A percentile compares a stretch with the other conserved stretches of the same genome.
These are phyloP conservation scores for Candida montana DNA, from an alignment of 805 yeast genomes.

Conservation along the genomic window DNA sequence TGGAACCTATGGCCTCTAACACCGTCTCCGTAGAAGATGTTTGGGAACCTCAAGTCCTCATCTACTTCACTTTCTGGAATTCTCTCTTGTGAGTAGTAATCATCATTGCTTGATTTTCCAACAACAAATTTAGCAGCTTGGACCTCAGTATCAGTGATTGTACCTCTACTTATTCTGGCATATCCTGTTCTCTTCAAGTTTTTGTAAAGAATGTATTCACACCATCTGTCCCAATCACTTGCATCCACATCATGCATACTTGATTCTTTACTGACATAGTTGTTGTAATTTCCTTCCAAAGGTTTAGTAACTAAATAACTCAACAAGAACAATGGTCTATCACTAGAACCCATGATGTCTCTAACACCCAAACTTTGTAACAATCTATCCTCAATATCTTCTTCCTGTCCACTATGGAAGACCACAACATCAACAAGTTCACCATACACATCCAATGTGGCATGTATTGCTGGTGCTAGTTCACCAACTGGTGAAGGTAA, in stretches of 20 bases:
- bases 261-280: slow-evolving; percentile 75
- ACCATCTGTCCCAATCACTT: slow-evolving; percentile 96
- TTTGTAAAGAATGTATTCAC: slow-evolving; percentile 90
- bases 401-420: slow-evolving; percentile 98
- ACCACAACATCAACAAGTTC: slow-evolving; percentile 86
- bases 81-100: slow-evolving; percentile 49
- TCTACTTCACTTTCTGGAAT: slow-evolving; percentile 53
- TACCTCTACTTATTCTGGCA: slow-evolving; percentile 87
- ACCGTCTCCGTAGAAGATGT: slow-evolving; percentile 79
- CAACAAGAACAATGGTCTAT: slow-evolving; percentile 77
- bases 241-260: slow-evolving; percentile 94
- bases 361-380: slow-evolving; percentile 74
- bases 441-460: slow-evolving; percentile 89
- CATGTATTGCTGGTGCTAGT: slow-evolving; percentile 96
- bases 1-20: slow-evolving; percentile 91
- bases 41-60: slow-evolving; percentile 69
- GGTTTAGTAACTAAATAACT: slow-evolving; percentile 92
- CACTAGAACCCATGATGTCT: slow-evolving; percentile 74
- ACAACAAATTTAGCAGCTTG: slow-evolving; percentile 83
- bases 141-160: slow-evolving; percentile 94
- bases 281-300: slow-evolving; percentile 82
- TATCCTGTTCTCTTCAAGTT: slow-evolving; percentile 84
- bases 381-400: slow-evolving; percentile 89
- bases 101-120: slow-evolving; percentile 18
- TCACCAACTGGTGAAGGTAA: slow-evolving; percentile 97